These are phyloP conservation scores for Polyporus arcularius DNA, from an alignment of 768 basidiomycete species.

Conservation along the genomic window DNA sequence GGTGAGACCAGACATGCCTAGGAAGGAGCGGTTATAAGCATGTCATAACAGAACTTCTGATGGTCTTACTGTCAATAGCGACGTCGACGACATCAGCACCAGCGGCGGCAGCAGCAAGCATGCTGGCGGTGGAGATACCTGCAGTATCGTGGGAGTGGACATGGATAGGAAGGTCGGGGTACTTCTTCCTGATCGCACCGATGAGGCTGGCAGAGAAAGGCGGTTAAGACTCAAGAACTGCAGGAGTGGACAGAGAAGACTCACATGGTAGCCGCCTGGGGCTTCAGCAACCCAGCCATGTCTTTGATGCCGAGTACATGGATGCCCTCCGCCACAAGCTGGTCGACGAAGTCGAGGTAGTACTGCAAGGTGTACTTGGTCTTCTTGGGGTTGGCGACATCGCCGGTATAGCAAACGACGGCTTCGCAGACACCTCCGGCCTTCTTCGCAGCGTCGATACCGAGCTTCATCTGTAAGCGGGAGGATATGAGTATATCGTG, in stretches of 20 bases:
- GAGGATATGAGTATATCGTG: conserved; percentile 5
- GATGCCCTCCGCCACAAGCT: conserved; percentile 92
- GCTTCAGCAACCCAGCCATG: conserved; percentile 97
- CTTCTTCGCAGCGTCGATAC: conserved; percentile 99
- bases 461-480: conserved; percentile 82
- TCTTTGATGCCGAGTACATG: conserved; percentile 98
- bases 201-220: conserved; percentile 63
- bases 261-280: conserved; percentile 87
- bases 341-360: conserved; percentile 93
- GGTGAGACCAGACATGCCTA: conserved; percentile 97
- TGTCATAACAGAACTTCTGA: not conserved
- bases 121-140: conserved; percentile 96
- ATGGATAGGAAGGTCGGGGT: conserved; percentile 97
- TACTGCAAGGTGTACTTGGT: conserved; percentile 97
- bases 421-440: conserved; percentile 98
- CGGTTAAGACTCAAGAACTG: not conserved
- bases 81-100: conserved; percentile 98
- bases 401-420: conserved; percentile 97
- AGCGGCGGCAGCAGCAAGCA: conserved; percentile 95
- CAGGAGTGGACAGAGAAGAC: conserved; percentile 24
- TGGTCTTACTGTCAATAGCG: conserved; percentile 88
- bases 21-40: not conserved
- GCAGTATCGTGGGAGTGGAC: conserved; percentile 99
- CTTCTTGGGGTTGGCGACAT: conserved; percentile 92
- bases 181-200: conserved; percentile 91